Base-by-base conservation (phyloP, 768 basidiomycete genomes). In the Kwoniella sp. region DNA sequence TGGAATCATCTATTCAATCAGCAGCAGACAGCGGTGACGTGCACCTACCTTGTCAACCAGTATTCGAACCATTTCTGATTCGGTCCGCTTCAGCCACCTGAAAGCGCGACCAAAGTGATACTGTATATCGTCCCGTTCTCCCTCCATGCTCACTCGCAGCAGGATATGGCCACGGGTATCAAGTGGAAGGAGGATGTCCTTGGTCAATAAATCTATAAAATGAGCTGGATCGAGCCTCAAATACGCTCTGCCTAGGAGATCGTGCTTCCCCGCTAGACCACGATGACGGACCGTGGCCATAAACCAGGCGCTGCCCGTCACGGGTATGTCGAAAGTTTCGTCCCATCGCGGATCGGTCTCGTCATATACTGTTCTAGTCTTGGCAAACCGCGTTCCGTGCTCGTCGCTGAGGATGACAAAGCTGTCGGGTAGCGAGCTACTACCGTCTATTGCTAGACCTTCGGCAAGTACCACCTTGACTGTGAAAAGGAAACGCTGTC, bases 81-180 rank as follows among this genome's bases (percentile, higher is more conserved):
- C 90, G 0, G 90, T 88, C 27, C 91, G 79, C 76, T 96, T 96
- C 61, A 99, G 73, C 43, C 63, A 66, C 39, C 93, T 80, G 80
- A 99, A 99, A 3, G 86, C 93, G 27, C 91, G 81, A 23, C 95
- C 95, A 66, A 98, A 99, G 78, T 87, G 92, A 78, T 95, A 99
- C 62, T 88, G 88, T 7, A 90, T 88, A 70, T 99, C 95, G 63
- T 95, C 91, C 75, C 93, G 91, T 79, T 98, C 95, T 46, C 92
- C 91, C 69, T 99, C 95, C 91, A 98, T 95, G 69, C 89, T 92
- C 52, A 98, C 81, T 17, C 95, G 82, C 27, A 95, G 77, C 31
- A 95, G 76, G 43, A 96, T 80, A 28, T 89, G 82, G 4, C 95
- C 91, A 47, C 83, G 80, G 0, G 85, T 83, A 68, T 96, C 92